Base-by-base conservation (phyloP, 768 basidiomycete genomes). In the Leccinellum luteum region DNA sequence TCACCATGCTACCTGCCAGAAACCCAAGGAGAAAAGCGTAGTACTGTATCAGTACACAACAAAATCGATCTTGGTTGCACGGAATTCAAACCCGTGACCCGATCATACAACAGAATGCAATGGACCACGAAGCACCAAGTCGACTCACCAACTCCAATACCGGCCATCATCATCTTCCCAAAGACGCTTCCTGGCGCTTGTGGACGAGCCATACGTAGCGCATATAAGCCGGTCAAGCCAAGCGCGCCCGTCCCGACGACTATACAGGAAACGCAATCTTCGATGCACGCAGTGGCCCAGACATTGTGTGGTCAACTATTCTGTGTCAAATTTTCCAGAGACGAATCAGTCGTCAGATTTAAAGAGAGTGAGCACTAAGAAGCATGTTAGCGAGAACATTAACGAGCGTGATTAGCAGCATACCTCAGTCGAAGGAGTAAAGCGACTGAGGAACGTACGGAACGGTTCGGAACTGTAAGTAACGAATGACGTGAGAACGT, bases 191-290 rank as follows among this genome's bases (percentile, higher is more conserved):
- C 87, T 8, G 84, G 86, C 12, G 85, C 85, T 44, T 76, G 76
- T 25, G 79, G 77, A 48, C 89, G 83, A 27, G 87, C 81, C 75
- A 82, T 79, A 68, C 80, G 79, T 27, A 91, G 70, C 2, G 89
- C 87, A 66, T 91, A 90, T 25, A 85, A 59, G 6, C 90, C 89
- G 6, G 84, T 79, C 4, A 79, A 80, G 21, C 78, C 82, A 6
- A 90, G 78, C 2, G 85, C 83, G 31, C 76, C 83, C 0, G 87
- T 81, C 19, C 89, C 88, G 41, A 88, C 80, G 54, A 90, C 74
- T 43, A 82, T 81, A 68, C 90, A 91, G n/a, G n/a, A n/a, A n/a
- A n/a, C n/a, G n/a, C n/a, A n/a, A n/a, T n/a, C n/a, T n/a, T n/a
- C n/a, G n/a, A n/a, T n/a, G n/a, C n/a, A n/a, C n/a, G n/a, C n/a